Evolutionary conservation across 2,329 filamentous ascomycete species (phyloP), one percentile per base, ranked within the genome.

Genomic region (Neurospora sp.): DNA sequence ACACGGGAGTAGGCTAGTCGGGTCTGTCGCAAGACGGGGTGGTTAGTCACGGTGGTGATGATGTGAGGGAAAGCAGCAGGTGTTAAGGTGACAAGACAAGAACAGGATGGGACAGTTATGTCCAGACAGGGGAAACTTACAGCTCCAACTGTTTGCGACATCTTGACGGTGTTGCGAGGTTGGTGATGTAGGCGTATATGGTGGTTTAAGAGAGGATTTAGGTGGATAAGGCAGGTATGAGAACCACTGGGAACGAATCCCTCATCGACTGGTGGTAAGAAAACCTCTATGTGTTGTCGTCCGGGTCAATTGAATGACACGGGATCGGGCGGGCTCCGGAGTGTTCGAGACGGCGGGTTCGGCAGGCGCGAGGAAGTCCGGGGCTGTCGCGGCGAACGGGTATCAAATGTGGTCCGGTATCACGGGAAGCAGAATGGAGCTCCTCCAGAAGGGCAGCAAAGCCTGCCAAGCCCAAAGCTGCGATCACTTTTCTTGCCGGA

Each of bases 1-100:
- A 91, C 89, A 77, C 96, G 91, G 66, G 94, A 94, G 86, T 98
- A 99, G 83, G 96, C 95, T 74, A 99, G 91, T 79, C 92, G 92
- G 72, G 96, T 98, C 94, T 98, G 66, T 68, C 40, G 70, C 66
- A 57, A 38, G 23, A 17, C n/a, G 12, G 10, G 12, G 2, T 38
- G 66, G 41, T 70, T 73, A 43, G 70, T 68, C 57, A 67, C 40
- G n/a, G 40, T 17, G 38, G 10, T 28, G 23, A 5, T 3, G 66
- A 33, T 33, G 33, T 33, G 39, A 17, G 23, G 28, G 8, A 66
- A 71, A 52, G 23, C 43, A 11, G 23, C n/a, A 11, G 15, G 46
- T 57, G 46, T 33, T 33, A 4, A 17, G 69, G 23, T 28, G 68
- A 66, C 6, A 37, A 37, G 68, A 67, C 66, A n/a, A 57, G 67